phyloP scores from a whole-genome alignment of 202 grass and related monocot genomes.

The Bolboschoenoplectus hybrid region DNA sequence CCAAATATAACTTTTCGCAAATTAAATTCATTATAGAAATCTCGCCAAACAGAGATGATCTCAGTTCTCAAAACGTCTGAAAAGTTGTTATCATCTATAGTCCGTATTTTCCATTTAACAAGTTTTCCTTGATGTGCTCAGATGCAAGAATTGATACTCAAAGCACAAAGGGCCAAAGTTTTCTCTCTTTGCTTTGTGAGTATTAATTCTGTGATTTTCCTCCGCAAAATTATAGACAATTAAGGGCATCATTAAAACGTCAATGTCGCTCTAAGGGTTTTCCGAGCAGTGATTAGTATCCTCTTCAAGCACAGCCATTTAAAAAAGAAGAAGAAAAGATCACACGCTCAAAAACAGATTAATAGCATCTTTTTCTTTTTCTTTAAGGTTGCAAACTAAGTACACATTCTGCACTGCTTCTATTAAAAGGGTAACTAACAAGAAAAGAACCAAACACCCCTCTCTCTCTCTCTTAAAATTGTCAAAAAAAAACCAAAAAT shows the following conservation, averaged over 20 bases:
- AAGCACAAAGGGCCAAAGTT: neutral
- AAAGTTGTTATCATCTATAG: neutral
- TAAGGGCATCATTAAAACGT: neutral
- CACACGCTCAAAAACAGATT: neutral
- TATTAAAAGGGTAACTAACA: conserved; percentile 36
- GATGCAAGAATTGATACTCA: neutral
- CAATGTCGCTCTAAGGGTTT: neutral
- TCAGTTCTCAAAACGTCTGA: neutral
- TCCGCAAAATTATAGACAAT: neutral
- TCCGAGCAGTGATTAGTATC: neutral
- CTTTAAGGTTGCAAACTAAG: conserved; percentile 21
- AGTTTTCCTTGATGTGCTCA: neutral
- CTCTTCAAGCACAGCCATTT: neutral
- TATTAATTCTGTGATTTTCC: neutral
- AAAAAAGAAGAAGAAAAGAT: neutral
- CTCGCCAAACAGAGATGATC: neutral
- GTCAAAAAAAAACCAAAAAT: conserved; percentile 15
- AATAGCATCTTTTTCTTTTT: conserved; percentile 20
- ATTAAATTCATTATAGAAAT: conserved; percentile 2
- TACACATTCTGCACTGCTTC: conserved; percentile 31
- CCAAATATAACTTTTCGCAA: neutral
- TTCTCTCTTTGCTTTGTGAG: neutral
- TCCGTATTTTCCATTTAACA: neutral
- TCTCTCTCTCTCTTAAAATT: conserved; percentile 29
- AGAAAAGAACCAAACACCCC: conserved; percentile 41